Conservation (phyloP, 2,329 filamentous ascomycete species). For the Didymellaceae sp. region DNA sequence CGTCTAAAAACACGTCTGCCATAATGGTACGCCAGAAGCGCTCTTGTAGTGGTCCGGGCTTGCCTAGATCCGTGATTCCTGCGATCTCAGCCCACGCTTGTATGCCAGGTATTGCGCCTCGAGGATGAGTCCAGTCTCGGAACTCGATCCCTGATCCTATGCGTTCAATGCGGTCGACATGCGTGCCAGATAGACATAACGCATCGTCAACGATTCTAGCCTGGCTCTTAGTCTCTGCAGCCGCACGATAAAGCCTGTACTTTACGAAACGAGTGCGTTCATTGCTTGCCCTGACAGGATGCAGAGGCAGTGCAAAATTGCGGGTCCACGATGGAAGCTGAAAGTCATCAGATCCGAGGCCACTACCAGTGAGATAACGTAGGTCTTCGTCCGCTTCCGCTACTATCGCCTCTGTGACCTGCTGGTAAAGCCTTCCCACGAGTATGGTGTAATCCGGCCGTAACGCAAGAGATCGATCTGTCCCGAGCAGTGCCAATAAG, state of each 20-base stretch:
- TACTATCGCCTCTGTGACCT: background rate
- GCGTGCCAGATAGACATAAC: background rate
- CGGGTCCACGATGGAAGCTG: conserved; percentile 5
- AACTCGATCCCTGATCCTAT: background rate
- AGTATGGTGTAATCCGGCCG: background rate
- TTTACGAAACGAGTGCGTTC: background rate
- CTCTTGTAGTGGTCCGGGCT: background rate
- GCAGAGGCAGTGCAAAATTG: background rate
- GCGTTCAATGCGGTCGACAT: background rate
- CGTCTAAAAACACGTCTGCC: background rate
- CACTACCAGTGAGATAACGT: background rate
- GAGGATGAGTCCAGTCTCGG: conserved; percentile 1
- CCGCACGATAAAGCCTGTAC: background rate
- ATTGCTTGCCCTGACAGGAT: background rate
- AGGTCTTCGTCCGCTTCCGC: background rate
- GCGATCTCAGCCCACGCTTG: conserved; percentile 1
- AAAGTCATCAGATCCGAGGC: background rate
- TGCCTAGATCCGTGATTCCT: background rate
- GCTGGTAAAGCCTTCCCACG: background rate
- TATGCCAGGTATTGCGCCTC: too few species aligned
- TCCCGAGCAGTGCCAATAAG: background rate
- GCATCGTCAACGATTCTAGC: background rate
- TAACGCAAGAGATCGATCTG: background rate
- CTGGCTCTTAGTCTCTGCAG: background rate
- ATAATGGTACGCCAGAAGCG: conserved; percentile 2